Base-by-base conservation (phyloP, 345 rosid species). In the Rubroshorea leprosula region DNA sequence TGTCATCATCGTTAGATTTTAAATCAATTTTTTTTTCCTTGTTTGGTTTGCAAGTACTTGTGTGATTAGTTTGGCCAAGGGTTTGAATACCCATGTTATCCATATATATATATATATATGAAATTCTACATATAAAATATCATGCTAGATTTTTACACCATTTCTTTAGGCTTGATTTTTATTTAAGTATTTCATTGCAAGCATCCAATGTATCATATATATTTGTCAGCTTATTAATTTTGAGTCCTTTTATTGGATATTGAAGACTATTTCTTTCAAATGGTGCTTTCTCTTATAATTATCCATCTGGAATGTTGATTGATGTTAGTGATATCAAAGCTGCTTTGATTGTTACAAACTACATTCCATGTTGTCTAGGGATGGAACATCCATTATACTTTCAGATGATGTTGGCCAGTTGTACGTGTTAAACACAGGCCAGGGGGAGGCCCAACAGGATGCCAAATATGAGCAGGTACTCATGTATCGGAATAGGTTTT, bases 351-450 rank as follows among this genome's bases (percentile, higher is more conserved):
- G 56, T 60, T 54, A 26, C 38, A 46, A 53, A 22, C n/a, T 15
- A 5, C 38, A 18, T 29, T 16, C 19, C 13, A 62, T 70, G 14
- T 63, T 23, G 58, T 65, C 56, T 63, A 94, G 97, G 92, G 99
- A 94, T 66, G 97, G 99, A 49, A 85, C 99, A 2, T 90, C 96
- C 52, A 80, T 94, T 61, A 81, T 87, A 74, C 99, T 94, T 69
- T 94, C 99, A 49, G 99, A 94, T 74, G 97, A 94, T 78, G 99
- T 90, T 68, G 99, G 99, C 55, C 99, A 94, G 66, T 71, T 90
- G 55, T 85, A 94, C 64, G 65, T 85, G 65, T 70, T 94, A 70
- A 85, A 74, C 79, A 94, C 99, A 27, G 99, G 97, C 72, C 95
- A 94, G 77, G 99, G 99, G 41, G 97, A 94, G 69, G 87, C 96